Conservation (phyloP, 1,139 yeast species). For the Lodderomyces pseudojiufengensis region DNA sequence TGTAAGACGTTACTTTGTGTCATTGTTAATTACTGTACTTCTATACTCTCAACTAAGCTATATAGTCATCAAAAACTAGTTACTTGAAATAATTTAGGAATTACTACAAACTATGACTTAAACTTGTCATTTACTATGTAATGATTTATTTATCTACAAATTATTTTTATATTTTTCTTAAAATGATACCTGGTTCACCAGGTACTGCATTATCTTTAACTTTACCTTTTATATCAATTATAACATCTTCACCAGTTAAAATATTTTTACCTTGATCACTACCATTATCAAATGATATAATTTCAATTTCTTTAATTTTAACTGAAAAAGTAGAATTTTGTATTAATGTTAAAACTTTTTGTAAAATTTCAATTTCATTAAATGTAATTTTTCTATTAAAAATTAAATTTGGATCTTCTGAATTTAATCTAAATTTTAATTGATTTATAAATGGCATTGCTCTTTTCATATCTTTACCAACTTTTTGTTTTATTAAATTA, state of each 20-base stretch:
- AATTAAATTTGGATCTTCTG: constrained; percentile 69
- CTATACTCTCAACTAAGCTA: no score
- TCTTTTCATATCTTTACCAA: constrained; percentile 82
- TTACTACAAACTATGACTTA: no score
- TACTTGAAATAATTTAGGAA: no score
- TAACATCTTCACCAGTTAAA: constrained; percentile 67
- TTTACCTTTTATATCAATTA: constrained; percentile 59
- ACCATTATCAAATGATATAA: constrained; percentile 59
- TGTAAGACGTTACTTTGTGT: no score
- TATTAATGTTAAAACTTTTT: constrained; percentile 52
- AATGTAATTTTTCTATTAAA: constrained; percentile 85
- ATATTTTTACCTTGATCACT: constrained; percentile 59
- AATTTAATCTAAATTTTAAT: constrained; percentile 71
- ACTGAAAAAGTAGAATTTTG: constrained; percentile 66
- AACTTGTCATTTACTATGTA: no score
- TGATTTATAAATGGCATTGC: constrained; percentile 96
- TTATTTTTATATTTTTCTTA: constrained; percentile 52
- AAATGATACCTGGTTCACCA: constrained; percentile 84
- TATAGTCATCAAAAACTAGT: no score
- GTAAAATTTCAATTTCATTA: constrained; percentile 68
- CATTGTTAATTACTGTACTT: no score
- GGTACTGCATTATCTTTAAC: constrained; percentile 83
- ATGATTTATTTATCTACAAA: no score
- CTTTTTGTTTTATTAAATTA: constrained; percentile 55
- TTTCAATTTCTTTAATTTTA: constrained; percentile 51